phyloP scores from a whole-genome alignment of 2,329 filamentous ascomycete species.

The Periconia digitata region DNA sequence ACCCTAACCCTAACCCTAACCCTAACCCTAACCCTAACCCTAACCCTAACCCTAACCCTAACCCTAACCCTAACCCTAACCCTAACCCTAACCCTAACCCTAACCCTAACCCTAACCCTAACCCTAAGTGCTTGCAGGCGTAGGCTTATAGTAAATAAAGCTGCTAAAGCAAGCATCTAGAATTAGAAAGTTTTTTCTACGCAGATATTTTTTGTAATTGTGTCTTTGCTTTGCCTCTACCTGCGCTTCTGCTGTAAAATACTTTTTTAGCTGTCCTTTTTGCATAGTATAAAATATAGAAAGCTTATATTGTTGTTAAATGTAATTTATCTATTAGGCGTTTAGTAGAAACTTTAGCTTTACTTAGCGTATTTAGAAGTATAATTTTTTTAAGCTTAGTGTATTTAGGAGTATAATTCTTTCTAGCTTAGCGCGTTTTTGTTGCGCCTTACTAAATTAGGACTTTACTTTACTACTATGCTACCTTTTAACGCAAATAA shows the following conservation, averaged over 20 bases:
- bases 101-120: no score
- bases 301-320: not conserved
- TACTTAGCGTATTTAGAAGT: not conserved
- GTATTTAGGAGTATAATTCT: not conserved
- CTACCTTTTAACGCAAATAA: not conserved
- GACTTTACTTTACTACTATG: not conserved
- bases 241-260: not conserved
- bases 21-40: no score
- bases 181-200: not conserved
- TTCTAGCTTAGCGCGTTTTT: not conserved
- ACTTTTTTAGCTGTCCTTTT: not conserved
- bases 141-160: not conserved
- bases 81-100: no score
- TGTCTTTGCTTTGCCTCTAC: not conserved
- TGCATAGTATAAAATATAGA: not conserved
- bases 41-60: no score
- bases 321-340: not conserved
- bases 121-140: not conserved
- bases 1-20: no score
- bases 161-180: not conserved
- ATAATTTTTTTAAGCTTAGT: not conserved
- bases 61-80: no score
- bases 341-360: not conserved
- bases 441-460: not conserved
- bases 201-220: not conserved